These are phyloP conservation scores for Nicotiana tomentosiformis DNA, from an alignment of 257 asterid genomes.

Conservation along the genomic window DNA sequence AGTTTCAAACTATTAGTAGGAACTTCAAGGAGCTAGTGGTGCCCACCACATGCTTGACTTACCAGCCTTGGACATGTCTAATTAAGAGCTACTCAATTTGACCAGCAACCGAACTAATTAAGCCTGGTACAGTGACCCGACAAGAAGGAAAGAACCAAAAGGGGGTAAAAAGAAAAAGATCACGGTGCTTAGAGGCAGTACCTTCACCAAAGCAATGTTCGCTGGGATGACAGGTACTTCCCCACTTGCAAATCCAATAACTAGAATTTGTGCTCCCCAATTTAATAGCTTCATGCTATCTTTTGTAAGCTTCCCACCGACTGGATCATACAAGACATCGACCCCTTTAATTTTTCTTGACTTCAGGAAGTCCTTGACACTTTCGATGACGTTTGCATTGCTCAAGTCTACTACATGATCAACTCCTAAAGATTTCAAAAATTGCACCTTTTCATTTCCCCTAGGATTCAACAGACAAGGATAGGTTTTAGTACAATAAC, in stretches of 20 bases:
- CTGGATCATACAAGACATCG: constrained; percentile 95
- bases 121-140: background rate
- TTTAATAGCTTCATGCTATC: constrained; percentile 69
- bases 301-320: constrained; percentile 87
- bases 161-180: background rate
- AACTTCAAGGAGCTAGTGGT: background rate
- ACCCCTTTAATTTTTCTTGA: constrained; percentile 75
- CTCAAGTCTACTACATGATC: constrained; percentile 83
- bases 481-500: constrained; percentile 4
- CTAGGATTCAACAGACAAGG: constrained; percentile 30
- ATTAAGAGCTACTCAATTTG: background rate
- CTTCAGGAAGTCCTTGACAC: constrained; percentile 71
- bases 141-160: background rate
- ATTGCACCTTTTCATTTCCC: constrained; percentile 75
- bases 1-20: background rate
- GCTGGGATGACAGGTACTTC: constrained; percentile 83
- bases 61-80: background rate
- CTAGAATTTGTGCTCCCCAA: constrained; percentile 93
- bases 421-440: constrained; percentile 68
- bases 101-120: background rate
- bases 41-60: background rate
- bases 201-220: constrained; percentile 95
- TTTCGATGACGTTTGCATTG: constrained; percentile 59
- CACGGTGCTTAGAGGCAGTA: constrained; percentile 16
- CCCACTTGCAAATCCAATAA: constrained; percentile 96